Evolutionary conservation across 495 filamentous ascomycete species (phyloP).

Genomic region (Penicillium roqueforti): DNA sequence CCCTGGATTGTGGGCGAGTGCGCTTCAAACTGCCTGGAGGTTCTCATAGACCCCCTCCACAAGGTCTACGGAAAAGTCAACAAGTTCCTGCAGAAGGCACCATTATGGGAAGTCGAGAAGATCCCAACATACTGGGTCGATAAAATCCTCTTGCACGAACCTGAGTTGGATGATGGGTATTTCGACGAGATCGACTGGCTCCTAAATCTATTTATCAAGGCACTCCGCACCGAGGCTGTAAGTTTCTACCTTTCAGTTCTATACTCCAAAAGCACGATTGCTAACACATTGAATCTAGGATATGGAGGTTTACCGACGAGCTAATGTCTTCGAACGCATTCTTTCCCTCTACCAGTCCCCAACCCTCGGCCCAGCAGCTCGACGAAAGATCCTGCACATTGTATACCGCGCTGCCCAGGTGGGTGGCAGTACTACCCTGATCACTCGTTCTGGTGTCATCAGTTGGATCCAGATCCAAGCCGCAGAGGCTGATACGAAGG

Average conservation of each 20-base stretch:
- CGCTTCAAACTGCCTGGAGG: slow-evolving; percentile 60
- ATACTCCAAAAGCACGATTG: not conserved
- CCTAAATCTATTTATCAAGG: slow-evolving; percentile 67
- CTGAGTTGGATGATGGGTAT: slow-evolving; percentile 67
- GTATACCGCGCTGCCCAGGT: slow-evolving; percentile 69
- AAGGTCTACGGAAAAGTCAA: slow-evolving; percentile 85
- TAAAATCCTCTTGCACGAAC: slow-evolving; percentile 64
- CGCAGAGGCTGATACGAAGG: slow-evolving; percentile 40
- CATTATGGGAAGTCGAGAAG: slow-evolving; percentile 67
- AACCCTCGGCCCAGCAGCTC: slow-evolving; percentile 52
- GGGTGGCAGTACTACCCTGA: slow-evolving; percentile 77
- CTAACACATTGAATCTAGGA: slow-evolving; percentile 47
- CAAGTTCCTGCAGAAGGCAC: slow-evolving; percentile 70
- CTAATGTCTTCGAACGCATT: slow-evolving; percentile 73
- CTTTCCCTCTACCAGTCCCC: slow-evolving; percentile 67
- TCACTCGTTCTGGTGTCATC: slow-evolving; percentile 76
- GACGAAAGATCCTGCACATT: slow-evolving; percentile 66
- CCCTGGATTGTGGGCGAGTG: slow-evolving; percentile 72
- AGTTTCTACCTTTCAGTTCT: slow-evolving; percentile 7
- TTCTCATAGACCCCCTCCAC: slow-evolving; percentile 73
- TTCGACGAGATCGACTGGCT: slow-evolving; percentile 79
- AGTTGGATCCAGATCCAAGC: slow-evolving; percentile 70
- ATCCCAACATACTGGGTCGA: slow-evolving; percentile 71
- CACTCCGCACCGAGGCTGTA: slow-evolving; percentile 56
- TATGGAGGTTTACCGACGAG: slow-evolving; percentile 75